These are phyloP conservation scores for Ceriops decandra DNA, from an alignment of 345 rosid genomes.

Conservation along the genomic window DNA sequence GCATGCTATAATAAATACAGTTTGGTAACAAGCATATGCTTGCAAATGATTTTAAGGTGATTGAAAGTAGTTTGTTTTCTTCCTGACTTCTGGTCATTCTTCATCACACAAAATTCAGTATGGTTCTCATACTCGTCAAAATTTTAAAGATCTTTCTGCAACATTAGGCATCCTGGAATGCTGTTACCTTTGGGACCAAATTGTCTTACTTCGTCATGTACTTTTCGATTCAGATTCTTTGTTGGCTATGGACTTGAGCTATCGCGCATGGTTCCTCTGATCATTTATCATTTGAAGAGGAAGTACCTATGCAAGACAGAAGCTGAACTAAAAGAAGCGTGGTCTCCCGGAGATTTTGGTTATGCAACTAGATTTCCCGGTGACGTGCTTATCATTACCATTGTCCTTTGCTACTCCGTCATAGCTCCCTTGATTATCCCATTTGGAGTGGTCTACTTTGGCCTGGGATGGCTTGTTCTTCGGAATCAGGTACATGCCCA, in stretches of 20 bases:
- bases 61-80: too few relatives aligned
- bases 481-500: conserved; percentile 64
- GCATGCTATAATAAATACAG: neutral
- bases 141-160: neutral
- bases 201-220: conserved; percentile 4
- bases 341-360: conserved; percentile 69
- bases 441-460: conserved; percentile 68
- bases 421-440: conserved; percentile 83
- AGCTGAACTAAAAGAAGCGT: conserved; percentile 74
- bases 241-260: conserved; percentile 86
- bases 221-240: conserved; percentile 54
- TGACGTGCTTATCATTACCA: conserved; percentile 70
- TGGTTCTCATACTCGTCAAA: too few relatives aligned
- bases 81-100: too few relatives aligned
- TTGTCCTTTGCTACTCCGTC: conserved; percentile 72
- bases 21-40: neutral
- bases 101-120: too few relatives aligned
- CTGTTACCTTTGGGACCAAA: neutral
- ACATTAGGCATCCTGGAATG: too few relatives aligned
- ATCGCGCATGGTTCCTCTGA: conserved; percentile 73
- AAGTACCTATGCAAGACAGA: conserved; percentile 90
- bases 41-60: too few relatives aligned
- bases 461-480: conserved; percentile 79
- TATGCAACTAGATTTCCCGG: conserved; percentile 71
- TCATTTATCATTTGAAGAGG: conserved; percentile 75